Base-by-base conservation (phyloP, 2,329 filamentous ascomycete genomes). In the Phialemonium atrogriseum region DNA sequence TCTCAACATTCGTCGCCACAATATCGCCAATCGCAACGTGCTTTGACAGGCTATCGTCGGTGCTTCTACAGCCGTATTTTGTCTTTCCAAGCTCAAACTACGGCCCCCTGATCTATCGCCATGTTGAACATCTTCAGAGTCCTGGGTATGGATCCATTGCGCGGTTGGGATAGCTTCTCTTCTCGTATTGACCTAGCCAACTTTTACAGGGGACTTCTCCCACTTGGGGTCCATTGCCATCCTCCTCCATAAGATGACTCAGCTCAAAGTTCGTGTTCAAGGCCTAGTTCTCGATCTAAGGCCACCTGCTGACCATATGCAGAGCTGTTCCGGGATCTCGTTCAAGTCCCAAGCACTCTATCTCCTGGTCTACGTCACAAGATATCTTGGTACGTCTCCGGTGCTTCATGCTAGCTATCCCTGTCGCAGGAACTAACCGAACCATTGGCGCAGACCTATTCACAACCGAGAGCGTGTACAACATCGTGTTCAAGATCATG, bases 281-380 rank as follows among this genome's bases (percentile, higher is more conserved):
- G 7, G 11, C 28, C n/a, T 12, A 25, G 7, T 16, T 26, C 14
- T 10, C 15, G 19, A 26, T 32, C 20, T 18, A 27, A 31, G 14
- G 30, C 24, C 24, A 31, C 12, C 21, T 27, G 27, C 41, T 45
- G 29, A 47, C 40, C 19, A 31, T 41, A 28, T 34, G n/a, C 55
- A 95, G 89, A 95, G 88, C 69, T 94, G 88, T 58, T 81, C 89
- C 24, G 91, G 91, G 48, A 89, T 98, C 60, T 98, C 91, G 11
- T 96, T 98, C 74, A 98, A 98, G 60, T 95, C 89, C 40, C 91
- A 98, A 71, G 85, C 80, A 30, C 73, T 98, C 35, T 98, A 98
- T 62, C 69, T 96, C 46, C 66, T 94, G 26, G 91, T 98, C 49
- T 98, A 98, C 60, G 56, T 93, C 25, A 94, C 88, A 40, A 77